Conservation (phyloP, 73 alveolate genomes). For the Uronychia binucleata region DNA sequence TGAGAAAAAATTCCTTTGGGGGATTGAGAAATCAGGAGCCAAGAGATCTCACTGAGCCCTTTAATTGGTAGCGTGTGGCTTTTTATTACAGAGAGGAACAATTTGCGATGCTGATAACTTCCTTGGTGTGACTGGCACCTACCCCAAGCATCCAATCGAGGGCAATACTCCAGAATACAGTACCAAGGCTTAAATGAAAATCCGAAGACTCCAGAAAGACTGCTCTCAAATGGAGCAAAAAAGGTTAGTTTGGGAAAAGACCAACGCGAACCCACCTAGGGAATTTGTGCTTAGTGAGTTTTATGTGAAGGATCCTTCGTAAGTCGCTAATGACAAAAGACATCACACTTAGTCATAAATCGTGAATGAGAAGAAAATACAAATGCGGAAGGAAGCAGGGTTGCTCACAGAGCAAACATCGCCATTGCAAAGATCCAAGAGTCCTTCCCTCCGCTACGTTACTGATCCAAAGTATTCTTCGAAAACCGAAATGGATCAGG, state of each 20-base stretch:
- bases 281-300: not conserved
- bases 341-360: not conserved
- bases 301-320: not conserved
- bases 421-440: not conserved
- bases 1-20: not conserved
- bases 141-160: constrained; percentile 1
- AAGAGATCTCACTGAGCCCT: not conserved
- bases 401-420: not conserved
- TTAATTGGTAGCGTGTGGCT: not conserved
- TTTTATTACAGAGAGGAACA: not conserved
- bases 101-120: not conserved
- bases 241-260: not conserved
- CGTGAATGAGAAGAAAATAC: not conserved
- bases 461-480: not conserved
- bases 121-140: not conserved
- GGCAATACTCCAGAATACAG: not conserved
- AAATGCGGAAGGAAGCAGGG: not conserved
- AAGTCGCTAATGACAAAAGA: no score
- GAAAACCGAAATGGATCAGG: not conserved
- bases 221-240: not conserved
- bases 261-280: not conserved
- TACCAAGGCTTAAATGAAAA: not conserved
- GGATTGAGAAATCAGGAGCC: not conserved
- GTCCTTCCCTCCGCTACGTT: not conserved
- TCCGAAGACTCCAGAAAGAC: not conserved